Conservation (phyloP, 2,329 filamentous ascomycete species). For the Beauveria asiatica region DNA sequence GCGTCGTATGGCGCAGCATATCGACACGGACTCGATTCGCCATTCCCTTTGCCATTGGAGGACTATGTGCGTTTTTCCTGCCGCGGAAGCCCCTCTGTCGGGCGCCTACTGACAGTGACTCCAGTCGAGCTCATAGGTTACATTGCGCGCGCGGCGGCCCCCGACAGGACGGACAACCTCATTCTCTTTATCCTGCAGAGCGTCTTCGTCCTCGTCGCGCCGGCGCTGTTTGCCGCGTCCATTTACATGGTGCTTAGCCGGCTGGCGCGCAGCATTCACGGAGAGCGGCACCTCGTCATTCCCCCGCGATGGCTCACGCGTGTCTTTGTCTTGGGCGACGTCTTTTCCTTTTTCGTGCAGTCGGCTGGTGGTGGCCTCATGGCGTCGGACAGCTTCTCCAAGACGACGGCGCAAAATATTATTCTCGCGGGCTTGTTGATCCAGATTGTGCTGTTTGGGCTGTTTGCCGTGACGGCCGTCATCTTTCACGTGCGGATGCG, state of each 20-base stretch:
- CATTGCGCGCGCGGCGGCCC: slow-evolving; percentile 22
- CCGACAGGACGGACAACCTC: slow-evolving; percentile 22
- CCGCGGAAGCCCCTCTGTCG: neutral
- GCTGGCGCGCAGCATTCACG: slow-evolving; percentile 30
- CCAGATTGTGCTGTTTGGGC: slow-evolving; percentile 48
- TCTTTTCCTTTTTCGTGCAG: slow-evolving; percentile 45
- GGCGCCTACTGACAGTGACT: slow-evolving; percentile 5
- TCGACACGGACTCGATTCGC: slow-evolving; percentile 42
- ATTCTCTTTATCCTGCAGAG: slow-evolving; percentile 33
- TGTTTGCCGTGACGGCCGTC: slow-evolving; percentile 42
- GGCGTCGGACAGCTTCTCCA: slow-evolving; percentile 13
- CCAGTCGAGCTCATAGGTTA: slow-evolving; percentile 39
- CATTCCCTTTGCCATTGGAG: slow-evolving; percentile 38
- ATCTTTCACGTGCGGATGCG: slow-evolving; percentile 37
- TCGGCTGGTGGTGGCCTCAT: slow-evolving; percentile 33
- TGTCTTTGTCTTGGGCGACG: slow-evolving; percentile 46
- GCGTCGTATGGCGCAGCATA: slow-evolving; percentile 34
- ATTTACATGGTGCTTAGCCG: slow-evolving; percentile 44
- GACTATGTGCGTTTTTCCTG: slow-evolving; percentile 31
- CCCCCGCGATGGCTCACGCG: slow-evolving; percentile 37
- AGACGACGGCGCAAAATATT: slow-evolving; percentile 37
- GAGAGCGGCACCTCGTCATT: slow-evolving; percentile 25
- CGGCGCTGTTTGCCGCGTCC: slow-evolving; percentile 39
- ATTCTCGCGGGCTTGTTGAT: slow-evolving; percentile 48
- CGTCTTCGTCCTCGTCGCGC: slow-evolving; percentile 37